A percentile compares a stretch with the other conserved stretches of the same genome.
Evolutionary conservation across 257 asterid genomes (phyloP).

Genomic region (Scutellaria galericulata): DNA sequence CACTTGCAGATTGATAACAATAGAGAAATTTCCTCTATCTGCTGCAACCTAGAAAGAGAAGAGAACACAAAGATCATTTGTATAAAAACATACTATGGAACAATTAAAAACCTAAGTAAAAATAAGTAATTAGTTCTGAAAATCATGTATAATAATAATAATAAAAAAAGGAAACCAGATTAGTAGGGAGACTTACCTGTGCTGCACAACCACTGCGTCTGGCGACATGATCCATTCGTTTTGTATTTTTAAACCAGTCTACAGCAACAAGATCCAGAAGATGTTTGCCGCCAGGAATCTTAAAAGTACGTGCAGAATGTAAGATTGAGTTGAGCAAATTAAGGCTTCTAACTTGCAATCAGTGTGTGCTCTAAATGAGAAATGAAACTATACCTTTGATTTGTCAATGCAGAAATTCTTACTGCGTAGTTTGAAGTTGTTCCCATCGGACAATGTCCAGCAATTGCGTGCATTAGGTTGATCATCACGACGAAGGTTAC

Average conservation of each 20-base stretch:
- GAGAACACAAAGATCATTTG: slow-evolving; percentile 8
- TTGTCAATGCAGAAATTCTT: slow-evolving; percentile 75
- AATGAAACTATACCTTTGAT: slow-evolving; percentile 61
- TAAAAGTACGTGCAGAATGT: slow-evolving; percentile 34
- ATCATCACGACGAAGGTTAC: slow-evolving; percentile 80
- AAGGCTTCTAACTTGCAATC: background rate
- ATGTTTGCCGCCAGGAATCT: slow-evolving; percentile 88
- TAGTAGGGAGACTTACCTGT: slow-evolving; percentile 57
- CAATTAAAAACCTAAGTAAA: slow-evolving; percentile 34
- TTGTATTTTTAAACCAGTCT: slow-evolving; percentile 90
- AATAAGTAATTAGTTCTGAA: background rate
- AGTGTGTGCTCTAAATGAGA: background rate
- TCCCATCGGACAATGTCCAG: slow-evolving; percentile 89
- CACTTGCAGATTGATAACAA: slow-evolving; percentile 89
- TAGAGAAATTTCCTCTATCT: slow-evolving; percentile 76
- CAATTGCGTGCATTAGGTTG: slow-evolving; percentile 77
- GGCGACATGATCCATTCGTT: slow-evolving; percentile 91
- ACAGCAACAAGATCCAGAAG: slow-evolving; percentile 95
- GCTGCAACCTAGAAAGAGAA: slow-evolving; percentile 74
- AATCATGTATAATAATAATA: background rate
- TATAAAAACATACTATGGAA: slow-evolving; percentile 50
- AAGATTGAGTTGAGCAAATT: slow-evolving; percentile 23
- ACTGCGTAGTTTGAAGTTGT: slow-evolving; percentile 88
- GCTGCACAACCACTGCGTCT: slow-evolving; percentile 92
- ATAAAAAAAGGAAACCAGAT: background rate